Percentiles rank a stretch among this genome's conserved stretches.
Conservation (phyloP, 768 basidiomycete species). For the Hericium erinaceus region DNA sequence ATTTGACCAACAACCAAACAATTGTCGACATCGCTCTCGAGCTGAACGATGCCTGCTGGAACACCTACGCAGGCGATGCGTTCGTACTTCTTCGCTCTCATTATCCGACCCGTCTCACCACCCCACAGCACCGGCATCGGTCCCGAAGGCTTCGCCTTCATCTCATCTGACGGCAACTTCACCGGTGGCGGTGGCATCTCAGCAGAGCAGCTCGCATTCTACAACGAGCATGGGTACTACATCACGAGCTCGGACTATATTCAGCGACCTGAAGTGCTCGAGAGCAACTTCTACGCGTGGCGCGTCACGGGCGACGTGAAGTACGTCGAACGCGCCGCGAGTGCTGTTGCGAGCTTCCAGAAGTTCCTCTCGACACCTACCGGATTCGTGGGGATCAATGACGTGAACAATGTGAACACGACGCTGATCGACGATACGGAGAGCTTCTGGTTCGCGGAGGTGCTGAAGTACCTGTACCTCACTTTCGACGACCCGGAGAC, state of each 20-base stretch:
- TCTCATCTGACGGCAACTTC: constrained; percentile 52
- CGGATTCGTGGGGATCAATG: constrained; percentile 47
- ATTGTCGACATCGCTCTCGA: constrained; percentile 53
- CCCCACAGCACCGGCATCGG: constrained; percentile 63
- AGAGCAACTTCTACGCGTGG: constrained; percentile 76
- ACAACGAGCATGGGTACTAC: constrained; percentile 56
- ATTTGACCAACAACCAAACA: constrained; percentile 59
- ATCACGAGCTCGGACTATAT: constrained; percentile 45
- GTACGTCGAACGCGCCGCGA: constrained; percentile 55
- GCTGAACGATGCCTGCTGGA: constrained; percentile 69
- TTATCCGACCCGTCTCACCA: background rate
- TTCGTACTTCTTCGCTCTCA: constrained; percentile 22
- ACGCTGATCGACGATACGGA: constrained; percentile 50
- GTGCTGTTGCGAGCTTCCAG: constrained; percentile 50
- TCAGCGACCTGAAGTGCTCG: constrained; percentile 68
- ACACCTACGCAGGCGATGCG: constrained; percentile 68
- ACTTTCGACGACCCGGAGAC: constrained; percentile 64
- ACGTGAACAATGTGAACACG: constrained; percentile 39
- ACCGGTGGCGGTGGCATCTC: constrained; percentile 38
- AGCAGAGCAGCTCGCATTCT: constrained; percentile 37
- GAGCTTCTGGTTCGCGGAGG: constrained; percentile 70
- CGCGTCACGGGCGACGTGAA: constrained; percentile 61
- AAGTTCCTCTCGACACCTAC: constrained; percentile 36
- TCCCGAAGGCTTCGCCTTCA: constrained; percentile 59
- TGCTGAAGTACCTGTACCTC: constrained; percentile 67